Evolutionary conservation across 2,329 filamentous ascomycete genomes (phyloP).

Genomic region (Trichoderma breve): DNA sequence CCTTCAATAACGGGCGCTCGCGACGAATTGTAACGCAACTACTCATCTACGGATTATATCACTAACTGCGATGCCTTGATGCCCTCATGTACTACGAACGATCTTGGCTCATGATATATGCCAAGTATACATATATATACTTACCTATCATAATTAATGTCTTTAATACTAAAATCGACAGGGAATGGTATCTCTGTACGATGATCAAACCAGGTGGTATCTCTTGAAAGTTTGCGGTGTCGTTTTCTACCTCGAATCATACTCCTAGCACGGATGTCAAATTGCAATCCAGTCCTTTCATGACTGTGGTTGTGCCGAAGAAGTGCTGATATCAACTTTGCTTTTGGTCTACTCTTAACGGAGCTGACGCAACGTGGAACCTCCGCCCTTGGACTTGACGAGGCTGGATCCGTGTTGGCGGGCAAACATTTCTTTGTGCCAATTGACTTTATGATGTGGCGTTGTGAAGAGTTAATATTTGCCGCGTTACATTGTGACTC

Average conservation of each 20-base stretch:
- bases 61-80: constrained; percentile 14
- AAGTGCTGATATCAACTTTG: constrained; percentile 81
- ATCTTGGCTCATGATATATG: constrained; percentile 17
- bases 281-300: constrained; percentile 85
- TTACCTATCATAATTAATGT: constrained; percentile 15
- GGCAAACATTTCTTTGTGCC: constrained; percentile 27
- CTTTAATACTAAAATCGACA: constrained; percentile 7
- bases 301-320: constrained; percentile 98
- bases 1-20: constrained; percentile 30
- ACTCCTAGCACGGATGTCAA: constrained; percentile 93
- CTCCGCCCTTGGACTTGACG: constrained; percentile 18
- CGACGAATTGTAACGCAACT: constrained; percentile 36
- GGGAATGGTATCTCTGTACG: neutral
- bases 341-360: constrained; percentile 30
- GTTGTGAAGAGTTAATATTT: neutral
- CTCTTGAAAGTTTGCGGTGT: neutral
- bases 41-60: constrained; percentile 15
- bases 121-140: constrained; percentile 17
- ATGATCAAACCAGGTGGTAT: neutral
- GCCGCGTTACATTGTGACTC: neutral
- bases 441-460: neutral
- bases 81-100: constrained; percentile 8
- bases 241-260: neutral
- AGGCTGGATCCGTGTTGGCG: constrained; percentile 27
- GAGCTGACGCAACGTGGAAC: constrained; percentile 28